Evolutionary conservation across 768 basidiomycete genomes (phyloP), one percentile per base, ranked within the genome.

Genomic region (Cystoderma amianthinum): DNA sequence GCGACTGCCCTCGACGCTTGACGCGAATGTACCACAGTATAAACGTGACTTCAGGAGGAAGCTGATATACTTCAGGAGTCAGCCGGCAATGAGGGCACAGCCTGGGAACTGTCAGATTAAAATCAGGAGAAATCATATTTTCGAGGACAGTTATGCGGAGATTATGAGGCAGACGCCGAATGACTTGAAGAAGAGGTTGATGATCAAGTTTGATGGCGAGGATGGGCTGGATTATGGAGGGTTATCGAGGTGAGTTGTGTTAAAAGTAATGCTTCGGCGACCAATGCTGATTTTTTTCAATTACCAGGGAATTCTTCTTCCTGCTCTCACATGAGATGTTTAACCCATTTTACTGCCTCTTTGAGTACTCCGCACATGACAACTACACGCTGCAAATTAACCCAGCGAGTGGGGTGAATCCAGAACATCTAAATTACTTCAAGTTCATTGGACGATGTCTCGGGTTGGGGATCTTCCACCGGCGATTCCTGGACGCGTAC

Each of bases 201-300:
- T 98, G 96, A 98, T 98, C 69, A 99, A 98, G 68, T 99, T 99
- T 63, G 94, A 96, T 53, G 96, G 96, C 22, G 96, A 99, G 60
- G 96, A 98, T 61, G 96, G 96, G 59, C 65, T 98, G 49, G 96
- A 99, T 71, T 99, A 99, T 59, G 96, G 96, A 59, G 96, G 96
- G 62, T 67, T 98, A 43, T 96, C 94, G 30, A 83, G 95, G 91
- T 92, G 52, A 25, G 78, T 64, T 32, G 32, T 39, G 5, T 35
- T 15, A 32, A 10, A 6, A 4, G 17, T 22, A 39, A 13, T 39
- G 6, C 36, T 41, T 22, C 34, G 32, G 12, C 24, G 22, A 18
- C 30, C 32, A 36, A n/a, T 17, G 16, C 7, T 17, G 17, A 36
- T 6, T 28, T 45, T 15, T 33, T 19, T 22, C 36, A 23, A 10